These are phyloP conservation scores for Lactarius sanguifluus DNA, from an alignment of 768 basidiomycete species.

Conservation along the genomic window DNA sequence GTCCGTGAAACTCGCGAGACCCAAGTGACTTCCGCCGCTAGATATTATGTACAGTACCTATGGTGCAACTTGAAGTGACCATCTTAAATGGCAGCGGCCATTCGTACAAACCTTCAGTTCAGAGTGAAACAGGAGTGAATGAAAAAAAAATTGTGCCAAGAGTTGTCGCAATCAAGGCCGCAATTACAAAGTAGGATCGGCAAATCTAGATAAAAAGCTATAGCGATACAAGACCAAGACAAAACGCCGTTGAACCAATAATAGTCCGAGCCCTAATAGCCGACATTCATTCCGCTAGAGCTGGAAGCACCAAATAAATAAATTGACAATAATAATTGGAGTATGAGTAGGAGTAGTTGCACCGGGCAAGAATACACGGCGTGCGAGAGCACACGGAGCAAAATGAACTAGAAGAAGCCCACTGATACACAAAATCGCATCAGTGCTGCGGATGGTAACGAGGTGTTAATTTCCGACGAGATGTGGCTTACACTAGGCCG, in stretches of 20 bases:
- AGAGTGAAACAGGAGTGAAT: neutral
- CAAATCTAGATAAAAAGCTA: conserved; percentile 5
- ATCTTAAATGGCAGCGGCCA: neutral
- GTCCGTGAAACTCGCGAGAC: neutral
- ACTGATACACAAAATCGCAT: neutral
- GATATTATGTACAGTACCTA: conserved; percentile 1
- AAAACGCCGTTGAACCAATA: conserved; percentile 13
- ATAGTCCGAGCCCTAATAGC: neutral
- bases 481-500: neutral
- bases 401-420: neutral
- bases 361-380: neutral
- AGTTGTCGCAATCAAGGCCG: too few species aligned
- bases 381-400: neutral
- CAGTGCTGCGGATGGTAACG: neutral
- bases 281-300: conserved; percentile 5
- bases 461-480: conserved; percentile 3
- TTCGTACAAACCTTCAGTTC: neutral
- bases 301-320: conserved; percentile 4
- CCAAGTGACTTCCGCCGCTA: neutral
- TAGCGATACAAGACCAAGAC: neutral
- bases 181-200: neutral
- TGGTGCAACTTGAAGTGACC: neutral
- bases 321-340: neutral
- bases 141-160: neutral
- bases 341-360: neutral